Base-by-base conservation (phyloP, 352 stramenopile genomes). In the Phytophthora citricola region DNA sequence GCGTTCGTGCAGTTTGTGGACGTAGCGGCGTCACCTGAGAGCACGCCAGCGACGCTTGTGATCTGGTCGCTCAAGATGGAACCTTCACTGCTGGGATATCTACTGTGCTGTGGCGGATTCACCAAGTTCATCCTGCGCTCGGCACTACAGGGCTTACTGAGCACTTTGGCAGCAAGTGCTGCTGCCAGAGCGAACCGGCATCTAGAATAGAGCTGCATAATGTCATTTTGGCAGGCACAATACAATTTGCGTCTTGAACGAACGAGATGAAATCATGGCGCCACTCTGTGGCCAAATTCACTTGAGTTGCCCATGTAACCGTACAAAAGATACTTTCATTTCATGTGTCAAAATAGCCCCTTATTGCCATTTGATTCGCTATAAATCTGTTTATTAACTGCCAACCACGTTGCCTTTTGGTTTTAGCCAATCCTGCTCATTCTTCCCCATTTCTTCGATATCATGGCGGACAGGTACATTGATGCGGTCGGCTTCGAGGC, bases 1-100 rank as follows among this genome's bases (percentile, higher is more conserved):
- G 82, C 73, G 1, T 85, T 81, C 34, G 82, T 91, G 67, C 79
- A 81, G 41, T 93, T 93, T 47, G 64, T 93, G 31, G 72, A 78
- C 45, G 79, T 79, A 6, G 74, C 74, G 3, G 68, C 74, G 39
- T 82, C 74, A 7, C 36, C 58, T 8, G 65, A 77, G 31, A 76
- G 69, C 39, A 76, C 69, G 4, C 73, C 73, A 22, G 59, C 71
- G 29, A 85, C 77, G 47, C 69, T 85, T 31, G 70, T 85, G 27
- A 71, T 83, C 39, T 85, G 77, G 77, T 76, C 66, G 11, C 53
- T 86, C 22, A 89, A 89, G 58, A 77, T 65, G 36, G 64, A 69
- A 31, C 78, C 80, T 20, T 72, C 78, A 1, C 43, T 56, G 0
- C 34, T 76, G 12, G 80, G 80, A 2, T 83, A 85, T 32, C 44